A percentile compares a stretch with the other conserved stretches of the same genome.
Evolutionary conservation across 192 early-diverging fungal species (phyloP).

Genomic region (Coemansia sp.): DNA sequence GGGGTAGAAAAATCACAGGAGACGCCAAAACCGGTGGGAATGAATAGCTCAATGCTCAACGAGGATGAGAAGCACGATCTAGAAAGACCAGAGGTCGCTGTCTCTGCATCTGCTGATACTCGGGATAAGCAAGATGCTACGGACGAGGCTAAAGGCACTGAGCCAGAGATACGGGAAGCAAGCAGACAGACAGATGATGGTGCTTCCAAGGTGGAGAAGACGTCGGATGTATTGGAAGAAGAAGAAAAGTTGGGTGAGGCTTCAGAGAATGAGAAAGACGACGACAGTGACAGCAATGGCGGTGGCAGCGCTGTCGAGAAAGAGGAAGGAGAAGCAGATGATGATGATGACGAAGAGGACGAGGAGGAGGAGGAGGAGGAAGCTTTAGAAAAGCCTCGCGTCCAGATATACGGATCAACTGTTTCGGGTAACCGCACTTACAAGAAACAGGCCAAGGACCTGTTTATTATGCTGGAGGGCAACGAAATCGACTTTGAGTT

Average conservation of each 20-base stretch:
- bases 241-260: not conserved
- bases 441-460: constrained; percentile 49
- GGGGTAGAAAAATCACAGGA: not conserved
- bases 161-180: not conserved
- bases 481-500: constrained; percentile 58
- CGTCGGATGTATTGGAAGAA: not conserved
- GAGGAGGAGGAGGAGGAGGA: constrained; percentile 16
- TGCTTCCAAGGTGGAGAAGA: not conserved
- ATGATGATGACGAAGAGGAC: not conserved
- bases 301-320: not conserved
- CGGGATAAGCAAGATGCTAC: too few species aligned
- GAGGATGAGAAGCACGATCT: not conserved
- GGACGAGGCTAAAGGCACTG: not conserved
- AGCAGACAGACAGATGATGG: not conserved
- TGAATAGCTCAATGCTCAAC: not conserved
- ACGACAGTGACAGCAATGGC: not conserved
- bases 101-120: too few species aligned
- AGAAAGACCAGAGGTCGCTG: not conserved
- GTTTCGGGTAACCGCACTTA: constrained; percentile 53
- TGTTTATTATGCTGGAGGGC: constrained; percentile 51
- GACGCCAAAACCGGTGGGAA: not conserved
- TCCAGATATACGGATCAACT: constrained; percentile 53
- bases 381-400: constrained; percentile 33
- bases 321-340: not conserved
- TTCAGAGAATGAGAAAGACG: not conserved